phyloP scores from a whole-genome alignment of 2,329 filamentous ascomycete genomes.

The Ophioceras dolichostomum region DNA sequence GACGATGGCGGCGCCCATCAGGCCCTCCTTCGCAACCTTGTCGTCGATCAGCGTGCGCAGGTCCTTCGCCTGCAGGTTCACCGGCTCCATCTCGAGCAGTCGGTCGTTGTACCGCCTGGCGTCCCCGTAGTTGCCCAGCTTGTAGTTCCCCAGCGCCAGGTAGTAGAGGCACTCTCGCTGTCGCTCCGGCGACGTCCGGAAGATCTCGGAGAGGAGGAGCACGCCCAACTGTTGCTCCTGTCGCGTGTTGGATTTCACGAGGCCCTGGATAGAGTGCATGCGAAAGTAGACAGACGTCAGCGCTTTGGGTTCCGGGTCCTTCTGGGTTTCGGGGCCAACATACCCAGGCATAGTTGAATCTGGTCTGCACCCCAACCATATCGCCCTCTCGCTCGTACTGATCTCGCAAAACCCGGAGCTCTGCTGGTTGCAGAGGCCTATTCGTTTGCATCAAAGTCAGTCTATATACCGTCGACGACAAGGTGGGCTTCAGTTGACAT shows the following conservation, averaged over 20 bases:
- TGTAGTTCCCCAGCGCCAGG: conserved; percentile 93
- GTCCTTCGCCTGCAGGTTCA: conserved; percentile 82
- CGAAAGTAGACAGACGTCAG: not conserved
- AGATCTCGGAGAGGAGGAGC: conserved; percentile 89
- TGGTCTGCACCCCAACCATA: conserved; percentile 93
- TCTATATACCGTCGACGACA: conserved; percentile 7
- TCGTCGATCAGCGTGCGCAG: conserved; percentile 84
- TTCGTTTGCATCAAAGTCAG: conserved; percentile 1
- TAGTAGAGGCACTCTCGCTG: conserved; percentile 98
- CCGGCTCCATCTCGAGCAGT: conserved; percentile 79
- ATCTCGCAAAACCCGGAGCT: conserved; percentile 81
- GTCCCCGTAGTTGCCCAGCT: conserved; percentile 94
- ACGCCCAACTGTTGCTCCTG: conserved; percentile 89
- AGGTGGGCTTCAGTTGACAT: not conserved
- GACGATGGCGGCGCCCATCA: conserved; percentile 90
- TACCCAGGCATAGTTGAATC: conserved; percentile 99
- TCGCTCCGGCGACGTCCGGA: conserved; percentile 83
- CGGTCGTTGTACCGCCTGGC: conserved; percentile 90
- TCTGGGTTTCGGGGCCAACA: not conserved
- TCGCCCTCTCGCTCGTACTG: conserved; percentile 98
- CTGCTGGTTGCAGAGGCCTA: conserved; percentile 79
- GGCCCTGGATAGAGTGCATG: conserved; percentile 44
- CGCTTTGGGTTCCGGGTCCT: too few relatives aligned
- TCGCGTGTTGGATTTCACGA: conserved; percentile 83
- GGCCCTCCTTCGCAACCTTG: conserved; percentile 85